Evolutionary conservation across 2,329 filamentous ascomycete genomes (phyloP), one percentile per base, ranked within the genome.

Genomic region (Colletotrichum sp.): DNA sequence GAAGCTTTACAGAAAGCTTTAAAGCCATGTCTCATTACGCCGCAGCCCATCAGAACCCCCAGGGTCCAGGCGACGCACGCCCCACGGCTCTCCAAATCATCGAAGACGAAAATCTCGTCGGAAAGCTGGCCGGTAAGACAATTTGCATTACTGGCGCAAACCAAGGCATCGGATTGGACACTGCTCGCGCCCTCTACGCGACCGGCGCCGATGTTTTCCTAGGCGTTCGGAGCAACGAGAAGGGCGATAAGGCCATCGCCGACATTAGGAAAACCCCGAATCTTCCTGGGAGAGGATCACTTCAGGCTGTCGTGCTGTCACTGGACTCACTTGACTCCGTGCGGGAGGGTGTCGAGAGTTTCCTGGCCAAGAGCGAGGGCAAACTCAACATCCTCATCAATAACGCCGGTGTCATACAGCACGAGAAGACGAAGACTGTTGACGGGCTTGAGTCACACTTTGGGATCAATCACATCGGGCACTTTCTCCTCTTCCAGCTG

Each of bases 401-500:
- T 32, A 77, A 86, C 70, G 86, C 85, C 3, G 80, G 79, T 32
- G 67, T 79, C 27, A 72, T 77, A 57, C n/a, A 57, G 19, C 36
- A 74, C 6, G 71, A 68, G 5, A 70, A 75, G 22, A 52, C 48
- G 30, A 19, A 57, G 13, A 78, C 77, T 5, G n/a, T 28, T 2
- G 79, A 81, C 28, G 79, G 79, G 36, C 66, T 77, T 44, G 80
- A 82, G 78, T 79, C 80, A 0, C 89, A 91, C 72, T 87, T 91
- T 72, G 89, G 85, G 36, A 87, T 84, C 4, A 91, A 91, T 79
- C 86, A 91, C 78, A 81, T 92, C 1, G 85, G 82, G 12, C 88
- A 90, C 76, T 91, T 91, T 80, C 84, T 91, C 0, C 83, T 91
- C 34, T 87, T 90, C 78, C 82, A 89, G 22, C 84, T 90, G 2